A percentile compares a stretch with the other conserved stretches of the same genome.
phyloP scores from a whole-genome alignment of 441 rosid genomes.

The Pelargonium cotyledonis region DNA sequence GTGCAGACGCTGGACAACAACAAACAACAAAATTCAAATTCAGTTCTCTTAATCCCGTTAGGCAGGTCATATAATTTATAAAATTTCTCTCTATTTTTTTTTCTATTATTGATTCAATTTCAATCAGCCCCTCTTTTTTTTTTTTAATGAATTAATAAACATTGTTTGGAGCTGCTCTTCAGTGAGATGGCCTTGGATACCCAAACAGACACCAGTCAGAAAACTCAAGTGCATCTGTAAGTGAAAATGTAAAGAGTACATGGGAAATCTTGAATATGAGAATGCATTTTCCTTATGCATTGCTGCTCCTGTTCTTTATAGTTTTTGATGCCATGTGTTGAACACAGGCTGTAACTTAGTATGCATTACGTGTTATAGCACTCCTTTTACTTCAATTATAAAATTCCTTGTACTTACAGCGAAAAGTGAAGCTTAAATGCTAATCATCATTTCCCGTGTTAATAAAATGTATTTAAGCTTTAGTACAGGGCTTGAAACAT shows the following conservation, averaged over 20 bases:
- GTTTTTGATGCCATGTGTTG: background rate
- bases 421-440: background rate
- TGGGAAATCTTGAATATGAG: background rate
- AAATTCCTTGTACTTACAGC: background rate
- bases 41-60: slow-evolving; percentile 14
- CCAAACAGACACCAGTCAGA: background rate
- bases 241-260: background rate
- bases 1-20: slow-evolving; percentile 22
- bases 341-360: background rate
- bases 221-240: slow-evolving; percentile 5
- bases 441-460: background rate
- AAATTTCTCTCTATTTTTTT: background rate
- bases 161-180: background rate
- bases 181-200: slow-evolving; percentile 8
- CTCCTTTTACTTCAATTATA: background rate
- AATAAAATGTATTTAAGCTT: background rate
- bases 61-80: slow-evolving; percentile 35
- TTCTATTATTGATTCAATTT: background rate
- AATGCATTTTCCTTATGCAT: background rate
- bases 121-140: background rate
- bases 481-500: background rate
- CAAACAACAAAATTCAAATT: slow-evolving; percentile 25
- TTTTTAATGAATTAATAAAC: background rate
- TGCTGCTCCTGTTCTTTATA: background rate
- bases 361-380: background rate